Base-by-base conservation (phyloP, 768 basidiomycete genomes). In the Mycena belliarum region DNA sequence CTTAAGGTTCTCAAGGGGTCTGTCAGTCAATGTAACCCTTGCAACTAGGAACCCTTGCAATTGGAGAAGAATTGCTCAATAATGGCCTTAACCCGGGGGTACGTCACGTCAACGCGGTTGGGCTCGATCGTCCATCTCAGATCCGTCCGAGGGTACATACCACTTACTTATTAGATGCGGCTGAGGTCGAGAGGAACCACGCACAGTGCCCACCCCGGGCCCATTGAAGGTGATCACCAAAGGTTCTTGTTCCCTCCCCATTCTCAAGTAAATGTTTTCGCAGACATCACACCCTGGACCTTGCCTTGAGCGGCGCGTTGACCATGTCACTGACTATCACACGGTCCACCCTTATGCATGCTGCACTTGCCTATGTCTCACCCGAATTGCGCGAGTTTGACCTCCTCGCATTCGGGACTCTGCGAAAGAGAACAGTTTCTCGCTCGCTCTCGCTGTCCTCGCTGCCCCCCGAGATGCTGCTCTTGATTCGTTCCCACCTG, bases 391-490 rank as follows among this genome's bases (percentile, higher is more conserved):
- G 68, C 45, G 72, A 78, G 15, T 60, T 82, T 54, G 79, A 82
- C 62, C 59, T 67, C 5, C 67, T 77, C 63, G 74, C 79, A 24
- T 63, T 55, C 45, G 53, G 40, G 20, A 49, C 38, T 26, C 47
- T 58, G 48, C 50, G 44, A 48, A 65, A 48, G 51, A 46, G 33
- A 24, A 12, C 46, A 18, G 3, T 28, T 37, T 55, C 43, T 26
- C 50, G 35, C 12, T 40, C 58, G 24, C 59, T 25, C 37, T 59
- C 60, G 25, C 59, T 57, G 21, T 47, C 57, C 21, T 55, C 64
- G 18, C 68, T 86, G 21, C 84, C 84, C 16, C 62, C 76, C 21
- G 85, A 86, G 59, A 60, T 85, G n/a, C 74, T 84, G 41, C 73
- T 82, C 35, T 63, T 78, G 63, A 78, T 86, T 58, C 82, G 84